Evolutionary conservation across 495 filamentous ascomycete genomes (phyloP).

Genomic region (Patellaria atrata): DNA sequence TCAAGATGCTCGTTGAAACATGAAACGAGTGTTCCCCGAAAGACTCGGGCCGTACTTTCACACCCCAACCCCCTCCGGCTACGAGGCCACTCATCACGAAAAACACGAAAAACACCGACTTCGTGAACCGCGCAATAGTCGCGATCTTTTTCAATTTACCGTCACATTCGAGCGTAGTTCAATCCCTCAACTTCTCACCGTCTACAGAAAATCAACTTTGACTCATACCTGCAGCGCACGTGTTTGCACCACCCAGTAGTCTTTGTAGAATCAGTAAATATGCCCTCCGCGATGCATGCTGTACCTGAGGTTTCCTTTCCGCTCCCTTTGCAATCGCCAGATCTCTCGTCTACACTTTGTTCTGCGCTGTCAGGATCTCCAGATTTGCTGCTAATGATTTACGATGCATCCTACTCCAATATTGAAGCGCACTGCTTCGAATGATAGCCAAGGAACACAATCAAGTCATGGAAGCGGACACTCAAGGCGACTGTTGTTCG

Average conservation of each 20-base stretch:
- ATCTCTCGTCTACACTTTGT: constrained; percentile 1
- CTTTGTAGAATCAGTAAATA: constrained; percentile 11
- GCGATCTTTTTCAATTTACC: constrained; percentile 17
- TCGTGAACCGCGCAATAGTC: constrained; percentile 17
- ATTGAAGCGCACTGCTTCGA: constrained; percentile 21
- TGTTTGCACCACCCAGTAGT: constrained; percentile 7
- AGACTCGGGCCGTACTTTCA: no score
- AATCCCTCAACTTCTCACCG: constrained; percentile 4
- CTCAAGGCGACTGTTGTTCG: constrained; percentile 26
- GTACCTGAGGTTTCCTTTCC: constrained; percentile 13
- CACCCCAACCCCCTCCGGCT: no score
- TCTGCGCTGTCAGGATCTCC: no score
- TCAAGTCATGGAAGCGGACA: constrained; percentile 13
- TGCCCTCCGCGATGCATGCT: constrained; percentile 20
- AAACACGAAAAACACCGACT: no score
- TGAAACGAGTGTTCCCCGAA: no score
- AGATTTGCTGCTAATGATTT: constrained; percentile 7
- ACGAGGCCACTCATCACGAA: no score
- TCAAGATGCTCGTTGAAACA: no score
- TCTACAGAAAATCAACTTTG: constrained; percentile 13
- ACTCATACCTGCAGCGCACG: constrained; percentile 26
- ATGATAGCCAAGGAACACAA: constrained; percentile 19
- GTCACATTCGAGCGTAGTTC: constrained; percentile 11
- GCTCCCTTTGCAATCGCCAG: constrained; percentile 9
- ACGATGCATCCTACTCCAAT: constrained; percentile 14